Percentiles rank a stretch among this genome's conserved stretches.
Evolutionary conservation across 2,329 filamentous ascomycete species (phyloP).

Genomic region (Arthroderma sp.): DNA sequence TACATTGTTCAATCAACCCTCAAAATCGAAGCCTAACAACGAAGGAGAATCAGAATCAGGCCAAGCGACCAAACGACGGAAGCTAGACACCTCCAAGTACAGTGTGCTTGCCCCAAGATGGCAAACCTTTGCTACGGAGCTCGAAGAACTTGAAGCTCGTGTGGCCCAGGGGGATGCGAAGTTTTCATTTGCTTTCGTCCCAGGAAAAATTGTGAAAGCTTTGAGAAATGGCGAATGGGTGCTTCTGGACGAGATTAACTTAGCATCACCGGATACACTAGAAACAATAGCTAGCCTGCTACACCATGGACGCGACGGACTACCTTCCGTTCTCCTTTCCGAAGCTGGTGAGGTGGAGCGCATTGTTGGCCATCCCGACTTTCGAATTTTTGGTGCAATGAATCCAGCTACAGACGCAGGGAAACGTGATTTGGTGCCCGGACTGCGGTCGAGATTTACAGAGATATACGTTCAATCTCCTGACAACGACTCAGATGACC

Average conservation of each 20-base stretch:
- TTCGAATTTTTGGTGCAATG: slow-evolving; percentile 96
- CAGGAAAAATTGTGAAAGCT: slow-evolving; percentile 94
- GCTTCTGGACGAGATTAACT: slow-evolving; percentile 89
- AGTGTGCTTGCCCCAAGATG: slow-evolving; percentile 54
- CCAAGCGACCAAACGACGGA: slow-evolving; percentile 60
- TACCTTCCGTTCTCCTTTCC: slow-evolving; percentile 74
- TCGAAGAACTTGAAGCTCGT: slow-evolving; percentile 70
- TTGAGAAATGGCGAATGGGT: slow-evolving; percentile 94
- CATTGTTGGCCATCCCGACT: slow-evolving; percentile 77
- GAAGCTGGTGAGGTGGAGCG: slow-evolving; percentile 90
- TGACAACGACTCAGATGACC: slow-evolving; percentile 71
- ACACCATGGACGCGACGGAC: slow-evolving; percentile 53
- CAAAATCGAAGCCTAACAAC: slow-evolving; percentile 32
- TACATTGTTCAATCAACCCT: slow-evolving; percentile 47
- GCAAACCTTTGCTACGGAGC: slow-evolving; percentile 61
- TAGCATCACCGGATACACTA: slow-evolving; percentile 86
- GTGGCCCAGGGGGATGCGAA: slow-evolving; percentile 54
- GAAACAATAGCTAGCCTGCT: slow-evolving; percentile 88
- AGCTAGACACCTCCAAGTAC: slow-evolving; percentile 41
- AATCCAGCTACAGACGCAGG: slow-evolving; percentile 96
- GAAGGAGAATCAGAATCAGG: slow-evolving; percentile 31
- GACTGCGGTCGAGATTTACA: slow-evolving; percentile 82
- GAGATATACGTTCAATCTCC: slow-evolving; percentile 90
- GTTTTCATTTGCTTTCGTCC: slow-evolving; percentile 92
- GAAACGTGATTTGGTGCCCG: slow-evolving; percentile 82